These are phyloP conservation scores for Dendrobium catenatum DNA, from an alignment of 106 monocot species.

Conservation along the genomic window DNA sequence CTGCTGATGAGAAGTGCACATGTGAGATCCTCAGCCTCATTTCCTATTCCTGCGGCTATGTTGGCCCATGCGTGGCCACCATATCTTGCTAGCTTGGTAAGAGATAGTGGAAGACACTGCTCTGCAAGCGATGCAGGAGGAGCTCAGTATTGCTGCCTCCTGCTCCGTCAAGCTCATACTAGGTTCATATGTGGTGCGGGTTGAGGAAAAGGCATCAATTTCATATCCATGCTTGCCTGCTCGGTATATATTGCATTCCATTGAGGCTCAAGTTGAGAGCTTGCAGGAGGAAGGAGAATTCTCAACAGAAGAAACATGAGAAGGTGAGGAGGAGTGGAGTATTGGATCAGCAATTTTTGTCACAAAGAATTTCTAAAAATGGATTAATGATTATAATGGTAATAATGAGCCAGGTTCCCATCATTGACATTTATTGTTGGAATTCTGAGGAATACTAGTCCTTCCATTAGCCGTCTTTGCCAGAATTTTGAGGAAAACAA, in stretches of 20 bases:
- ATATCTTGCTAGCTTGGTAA: constrained; percentile 46
- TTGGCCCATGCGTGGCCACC: constrained; percentile 35
- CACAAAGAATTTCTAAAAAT: constrained; percentile 74
- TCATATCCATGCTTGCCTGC: constrained; percentile 82
- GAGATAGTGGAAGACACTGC: constrained; percentile 61
- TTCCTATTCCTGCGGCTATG: constrained; percentile 35
- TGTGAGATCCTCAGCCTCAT: constrained; percentile 54
- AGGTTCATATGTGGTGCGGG: constrained; percentile 32
- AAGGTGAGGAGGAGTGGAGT: constrained; percentile 13
- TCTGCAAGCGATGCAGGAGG: constrained; percentile 54
- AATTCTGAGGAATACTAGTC: no score
- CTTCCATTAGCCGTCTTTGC: no score
- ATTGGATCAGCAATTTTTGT: constrained; percentile 35
- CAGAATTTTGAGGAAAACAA: no score
- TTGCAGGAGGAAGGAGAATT: constrained; percentile 81
- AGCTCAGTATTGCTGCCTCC: constrained; percentile 27
- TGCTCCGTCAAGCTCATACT: constrained; percentile 23
- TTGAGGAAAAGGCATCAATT: constrained; percentile 54
- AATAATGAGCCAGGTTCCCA: neutral
- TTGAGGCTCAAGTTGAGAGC: constrained; percentile 57
- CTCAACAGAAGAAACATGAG: constrained; percentile 74
- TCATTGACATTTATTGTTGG: no score
- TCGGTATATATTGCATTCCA: constrained; percentile 60
- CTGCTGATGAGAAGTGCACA: constrained; percentile 49
- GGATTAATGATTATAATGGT: constrained; percentile 34